These are phyloP conservation scores for Fraxinus xanthoxyloides DNA, from an alignment of 305 asterid genomes.

Conservation along the genomic window DNA sequence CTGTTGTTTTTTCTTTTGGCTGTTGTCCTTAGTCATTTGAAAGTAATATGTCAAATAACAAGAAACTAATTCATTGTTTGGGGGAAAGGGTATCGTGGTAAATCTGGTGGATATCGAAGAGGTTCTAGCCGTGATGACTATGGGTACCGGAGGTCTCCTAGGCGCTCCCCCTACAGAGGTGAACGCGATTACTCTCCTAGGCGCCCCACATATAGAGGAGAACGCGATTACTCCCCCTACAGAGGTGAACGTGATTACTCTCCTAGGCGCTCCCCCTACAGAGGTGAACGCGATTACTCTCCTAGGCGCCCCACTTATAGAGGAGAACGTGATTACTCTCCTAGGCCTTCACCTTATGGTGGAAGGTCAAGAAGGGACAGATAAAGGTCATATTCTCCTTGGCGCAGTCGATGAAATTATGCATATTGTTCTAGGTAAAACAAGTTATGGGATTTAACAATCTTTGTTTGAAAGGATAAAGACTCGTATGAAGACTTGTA, in stretches of 20 bases:
- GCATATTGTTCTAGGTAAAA: slow-evolving; percentile 30
- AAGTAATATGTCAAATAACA: background rate
- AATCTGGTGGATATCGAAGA: slow-evolving; percentile 31
- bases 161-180: slow-evolving; percentile 30
- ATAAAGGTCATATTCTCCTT: slow-evolving; percentile 75
- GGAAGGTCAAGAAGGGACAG: slow-evolving; percentile 81
- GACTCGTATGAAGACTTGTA: background rate
- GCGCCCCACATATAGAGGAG: slow-evolving; percentile 34
- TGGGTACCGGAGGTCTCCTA: slow-evolving; percentile 67
- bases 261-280: slow-evolving; percentile 39
- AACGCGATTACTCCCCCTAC: slow-evolving; percentile 32
- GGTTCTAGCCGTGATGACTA: slow-evolving; percentile 64
- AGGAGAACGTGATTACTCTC: slow-evolving; percentile 25
- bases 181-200: slow-evolving; percentile 30
- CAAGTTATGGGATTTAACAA: slow-evolving; percentile 12
- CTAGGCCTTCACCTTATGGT: slow-evolving; percentile 54
- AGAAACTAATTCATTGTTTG: slow-evolving; percentile 21
- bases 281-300: slow-evolving; percentile 34
- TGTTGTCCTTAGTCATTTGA: background rate
- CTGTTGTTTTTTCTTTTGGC: background rate
- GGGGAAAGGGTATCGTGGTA: slow-evolving; percentile 47
- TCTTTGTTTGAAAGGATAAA: background rate
- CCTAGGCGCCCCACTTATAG: slow-evolving; percentile 23
- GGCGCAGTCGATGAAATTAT: slow-evolving; percentile 50
- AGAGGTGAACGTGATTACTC: slow-evolving; percentile 18